Percentiles rank a stretch among this genome's conserved stretches.
Conservation (phyloP, 2,329 filamentous ascomycete species). For the Fusarium graminum region DNA sequence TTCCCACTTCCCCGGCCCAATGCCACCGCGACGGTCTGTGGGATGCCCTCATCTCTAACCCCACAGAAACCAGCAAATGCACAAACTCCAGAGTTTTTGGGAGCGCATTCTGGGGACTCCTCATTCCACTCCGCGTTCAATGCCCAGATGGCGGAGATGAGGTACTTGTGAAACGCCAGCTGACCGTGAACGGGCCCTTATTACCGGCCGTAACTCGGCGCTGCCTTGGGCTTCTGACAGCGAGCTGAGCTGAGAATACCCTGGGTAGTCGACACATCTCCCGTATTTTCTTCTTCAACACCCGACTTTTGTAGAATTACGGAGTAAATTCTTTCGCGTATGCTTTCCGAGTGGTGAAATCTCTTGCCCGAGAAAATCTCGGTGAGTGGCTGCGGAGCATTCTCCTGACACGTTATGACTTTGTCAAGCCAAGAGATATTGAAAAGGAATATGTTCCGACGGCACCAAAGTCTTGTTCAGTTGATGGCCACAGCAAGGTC, state of each 20-base stretch:
- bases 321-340: conserved; percentile 8
- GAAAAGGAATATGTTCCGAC: conserved; percentile 21
- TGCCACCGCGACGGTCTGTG: conserved; percentile 10
- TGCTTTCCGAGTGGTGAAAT: conserved; percentile 9
- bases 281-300: conserved; percentile 31
- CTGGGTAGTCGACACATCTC: conserved; percentile 21
- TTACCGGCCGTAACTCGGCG: conserved; percentile 39
- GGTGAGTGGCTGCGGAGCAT: conserved; percentile 9
- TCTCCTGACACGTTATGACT: neutral
- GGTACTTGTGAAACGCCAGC: conserved; percentile 33
- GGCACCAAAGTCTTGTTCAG: conserved; percentile 16
- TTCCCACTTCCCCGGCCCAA: conserved; percentile 25
- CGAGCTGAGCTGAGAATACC: conserved; percentile 13
- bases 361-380: conserved; percentile 3
- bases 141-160: conserved; percentile 29
- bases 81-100: conserved; percentile 27
- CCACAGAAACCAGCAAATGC: conserved; percentile 21
- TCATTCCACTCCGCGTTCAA: conserved; percentile 23
- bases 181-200: conserved; percentile 35
- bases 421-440: conserved; percentile 13
- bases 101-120: conserved; percentile 38
- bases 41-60: conserved; percentile 6
- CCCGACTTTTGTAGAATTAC: conserved; percentile 22
- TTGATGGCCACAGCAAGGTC: conserved; percentile 2
- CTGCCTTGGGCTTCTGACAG: conserved; percentile 11